These are phyloP conservation scores for Cenchrus purpureus DNA, from an alignment of 176 grass and related monocot species.

Conservation along the genomic window DNA sequence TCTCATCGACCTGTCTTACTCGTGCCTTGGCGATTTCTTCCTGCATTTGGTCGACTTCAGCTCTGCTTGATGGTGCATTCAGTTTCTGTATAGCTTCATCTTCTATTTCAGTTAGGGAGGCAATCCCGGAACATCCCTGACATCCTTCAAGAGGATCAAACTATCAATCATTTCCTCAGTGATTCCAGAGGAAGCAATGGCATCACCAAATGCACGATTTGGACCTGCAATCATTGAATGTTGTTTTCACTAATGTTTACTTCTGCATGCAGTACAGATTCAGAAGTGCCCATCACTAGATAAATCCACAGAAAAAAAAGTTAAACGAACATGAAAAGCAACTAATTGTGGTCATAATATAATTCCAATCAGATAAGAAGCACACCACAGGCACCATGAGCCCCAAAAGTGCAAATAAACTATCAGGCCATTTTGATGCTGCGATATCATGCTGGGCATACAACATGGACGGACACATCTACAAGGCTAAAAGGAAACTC, in stretches of 20 bases:
- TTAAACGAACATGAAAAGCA: constrained; percentile 16
- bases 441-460: not conserved
- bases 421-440: not conserved
- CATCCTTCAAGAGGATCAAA: constrained; percentile 94
- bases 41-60: constrained; percentile 74
- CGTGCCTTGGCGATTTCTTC: constrained; percentile 78
- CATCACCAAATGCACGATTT: constrained; percentile 88
- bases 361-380: not conserved
- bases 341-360: not conserved
- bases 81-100: constrained; percentile 73
- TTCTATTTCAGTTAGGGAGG: constrained; percentile 84
- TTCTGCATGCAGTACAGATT: not conserved
- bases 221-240: constrained; percentile 60
- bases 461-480: not conserved
- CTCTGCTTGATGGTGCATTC: constrained; percentile 73
- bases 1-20: constrained; percentile 84
- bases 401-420: constrained; percentile 1
- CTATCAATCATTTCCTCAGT: constrained; percentile 91
- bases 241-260: not conserved
- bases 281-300: not conserved
- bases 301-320: not conserved
- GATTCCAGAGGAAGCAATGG: constrained; percentile 70
- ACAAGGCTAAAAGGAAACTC: not conserved
- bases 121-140: constrained; percentile 60
- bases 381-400: not conserved